Evolutionary conservation across 2,329 filamentous ascomycete genomes (phyloP), one percentile per base, ranked within the genome.

Genomic region (Ceratocystis colombiana): DNA sequence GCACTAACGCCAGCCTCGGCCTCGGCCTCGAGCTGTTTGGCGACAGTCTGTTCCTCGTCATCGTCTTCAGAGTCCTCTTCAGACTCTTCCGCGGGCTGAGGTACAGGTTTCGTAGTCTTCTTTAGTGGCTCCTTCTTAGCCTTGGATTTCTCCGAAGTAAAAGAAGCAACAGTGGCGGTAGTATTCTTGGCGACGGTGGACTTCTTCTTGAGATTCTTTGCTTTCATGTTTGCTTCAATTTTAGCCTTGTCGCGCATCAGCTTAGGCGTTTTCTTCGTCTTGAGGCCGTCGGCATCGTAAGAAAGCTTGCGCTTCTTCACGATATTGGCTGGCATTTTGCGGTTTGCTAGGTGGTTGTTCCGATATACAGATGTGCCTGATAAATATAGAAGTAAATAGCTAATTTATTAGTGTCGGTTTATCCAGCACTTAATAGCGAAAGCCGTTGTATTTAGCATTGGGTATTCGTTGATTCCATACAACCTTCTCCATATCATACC

Each of bases 281-380:
- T 65, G 10, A 61, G 20, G 37, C 61, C 50, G 28, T 68, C 66
- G 22, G 62, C 64, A 44, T 68, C 64, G 22, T 44, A 45, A n/a
- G 57, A 61, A 59, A 68, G 61, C 64, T 68, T 68, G 59, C 66
- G 66, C 59, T 68, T 68, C 64, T 65, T 67, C 55, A 53, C 62
- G 22, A 28, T 41, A 44, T 48, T 48, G 15, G 63, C 37, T 20
- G 59, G 15, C 66, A 67, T 67, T 63, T 55, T 55, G 25, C 37
- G 22, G 30, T 37, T 44, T 10, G 10, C 44, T 33, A 17, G 12
- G 41, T 65, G 12, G 3, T 61, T 12, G 2, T 25, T 2, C 25
- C 6, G 15, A 25, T 8, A 6, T 33, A 15, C 20, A 55, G n/a
- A 8, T 17, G n/a, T 15, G 20, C 30, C 28, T 50, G 63, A 6